phyloP scores from a whole-genome alignment of 1,284 basidiomycete genomes.

The Ustilago vetiveriae region DNA sequence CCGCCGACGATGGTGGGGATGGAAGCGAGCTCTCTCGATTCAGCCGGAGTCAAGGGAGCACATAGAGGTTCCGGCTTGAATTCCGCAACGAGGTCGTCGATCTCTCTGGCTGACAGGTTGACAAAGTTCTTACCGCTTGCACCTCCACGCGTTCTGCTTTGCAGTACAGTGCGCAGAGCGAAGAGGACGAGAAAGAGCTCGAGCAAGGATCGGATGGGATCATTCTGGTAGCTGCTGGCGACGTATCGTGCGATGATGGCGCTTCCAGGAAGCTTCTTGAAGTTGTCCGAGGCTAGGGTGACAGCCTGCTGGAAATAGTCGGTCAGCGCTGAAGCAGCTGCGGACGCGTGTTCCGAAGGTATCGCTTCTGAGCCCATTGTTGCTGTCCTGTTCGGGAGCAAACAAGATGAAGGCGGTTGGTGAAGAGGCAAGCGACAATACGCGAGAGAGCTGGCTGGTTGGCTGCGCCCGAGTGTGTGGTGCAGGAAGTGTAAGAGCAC shows the following conservation, averaged over 20 bases:
- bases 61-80: constrained; percentile 90
- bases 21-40: constrained; percentile 77
- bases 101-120: constrained; percentile 91
- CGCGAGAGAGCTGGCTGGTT: no score
- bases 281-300: constrained; percentile 27
- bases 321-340: constrained; percentile 22
- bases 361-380: constrained; percentile 20
- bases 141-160: constrained; percentile 87
- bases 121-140: constrained; percentile 86
- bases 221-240: constrained; percentile 78
- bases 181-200: constrained; percentile 90
- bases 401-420: background rate
- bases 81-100: constrained; percentile 94
- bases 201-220: constrained; percentile 86
- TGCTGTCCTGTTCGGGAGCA: no score
- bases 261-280: constrained; percentile 79
- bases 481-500: background rate
- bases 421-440: background rate
- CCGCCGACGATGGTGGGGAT: constrained; percentile 84
- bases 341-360: constrained; percentile 22
- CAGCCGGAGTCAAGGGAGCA: constrained; percentile 73
- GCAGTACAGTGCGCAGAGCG: constrained; percentile 82
- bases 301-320: constrained; percentile 26
- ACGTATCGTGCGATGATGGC: constrained; percentile 90
- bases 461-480: background rate